Conservation (phyloP, 306 rosid genomes). For the Cucumis sativus region Cucumber_9930_V3 NC_026655.2:885001-885500, state of each 20-base stretch:
- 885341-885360: too few species aligned
- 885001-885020: slow-evolving; percentile 19
- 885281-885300: too few species aligned
- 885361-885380: too few species aligned
- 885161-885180: slow-evolving; percentile 97
- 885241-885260: slow-evolving; percentile 47
- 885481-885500: too few species aligned
- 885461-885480: too few species aligned
- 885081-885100: slow-evolving; percentile 68
- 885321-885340: too few species aligned
- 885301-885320: too few species aligned
- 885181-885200: slow-evolving; percentile 77
- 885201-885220: slow-evolving; percentile 54
- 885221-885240: slow-evolving; percentile 91
- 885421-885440: too few species aligned
- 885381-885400: too few species aligned
- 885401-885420: too few species aligned
- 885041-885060: slow-evolving; percentile 77
- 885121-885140: slow-evolving; percentile 96
- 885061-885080: slow-evolving; percentile 58
- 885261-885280: not conserved
- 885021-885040: slow-evolving; percentile 61
- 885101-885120: slow-evolving; percentile 94
- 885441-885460: too few species aligned
- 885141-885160: slow-evolving; percentile 83